Percentiles rank a stretch among this genome's conserved stretches.
phyloP scores from a whole-genome alignment of 345 rosid species.

The Sonneratia alba region DNA sequence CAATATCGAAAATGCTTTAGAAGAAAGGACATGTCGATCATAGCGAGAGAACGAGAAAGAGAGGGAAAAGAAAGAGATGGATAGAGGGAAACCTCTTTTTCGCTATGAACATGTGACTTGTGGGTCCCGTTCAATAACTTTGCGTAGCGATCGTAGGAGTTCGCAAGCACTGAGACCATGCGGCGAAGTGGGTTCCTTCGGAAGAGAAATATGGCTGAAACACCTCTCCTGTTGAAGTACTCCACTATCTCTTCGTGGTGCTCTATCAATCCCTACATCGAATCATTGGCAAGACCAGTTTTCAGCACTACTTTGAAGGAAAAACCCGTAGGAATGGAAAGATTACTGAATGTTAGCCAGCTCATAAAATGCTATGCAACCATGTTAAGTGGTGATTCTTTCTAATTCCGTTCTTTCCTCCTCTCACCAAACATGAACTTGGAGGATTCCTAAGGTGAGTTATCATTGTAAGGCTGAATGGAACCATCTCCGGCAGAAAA shows the following conservation, averaged over 20 bases:
- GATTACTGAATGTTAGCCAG: background rate
- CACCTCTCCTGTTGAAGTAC: constrained; percentile 81
- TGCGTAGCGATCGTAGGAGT: constrained; percentile 76
- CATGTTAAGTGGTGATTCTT: background rate
- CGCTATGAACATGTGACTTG: constrained; percentile 95
- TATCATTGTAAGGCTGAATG: background rate
- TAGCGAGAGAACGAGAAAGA: background rate
- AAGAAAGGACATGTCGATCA: background rate
- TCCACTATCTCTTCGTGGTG: constrained; percentile 56
- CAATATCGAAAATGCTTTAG: constrained; percentile 11
- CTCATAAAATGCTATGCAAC: background rate
- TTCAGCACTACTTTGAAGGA: background rate
- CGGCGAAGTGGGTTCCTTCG: constrained; percentile 73
- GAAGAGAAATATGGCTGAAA: constrained; percentile 62
- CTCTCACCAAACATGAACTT: background rate
- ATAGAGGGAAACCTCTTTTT: constrained; percentile 49
- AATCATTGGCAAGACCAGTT: constrained; percentile 4
- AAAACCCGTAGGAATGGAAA: background rate
- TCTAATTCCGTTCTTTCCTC: background rate
- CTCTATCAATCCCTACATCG: constrained; percentile 61
- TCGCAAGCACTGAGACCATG: constrained; percentile 77
- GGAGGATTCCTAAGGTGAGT: background rate
- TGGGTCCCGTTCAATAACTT: constrained; percentile 91
- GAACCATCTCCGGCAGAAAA: background rate
- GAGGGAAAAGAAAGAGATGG: too few relatives aligned